Evolutionary conservation across 805 yeast species (phyloP).

Genomic region (Metschnikowia koreensis): DNA sequence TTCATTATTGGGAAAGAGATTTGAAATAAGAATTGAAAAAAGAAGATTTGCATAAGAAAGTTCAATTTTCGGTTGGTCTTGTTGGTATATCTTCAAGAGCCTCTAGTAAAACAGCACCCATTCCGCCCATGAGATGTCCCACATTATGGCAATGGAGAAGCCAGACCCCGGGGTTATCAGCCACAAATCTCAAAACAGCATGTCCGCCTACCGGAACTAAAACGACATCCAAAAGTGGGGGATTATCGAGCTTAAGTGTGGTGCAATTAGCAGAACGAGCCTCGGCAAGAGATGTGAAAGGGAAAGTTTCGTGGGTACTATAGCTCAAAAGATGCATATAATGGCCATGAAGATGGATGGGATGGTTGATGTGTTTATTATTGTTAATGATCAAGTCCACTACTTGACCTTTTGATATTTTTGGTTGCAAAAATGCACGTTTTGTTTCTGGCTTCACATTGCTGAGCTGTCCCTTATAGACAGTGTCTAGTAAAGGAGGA

Average conservation of each 20-base stretch:
- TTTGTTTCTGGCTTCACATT: background rate
- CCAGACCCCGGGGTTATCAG: conserved; percentile 34
- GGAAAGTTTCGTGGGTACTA: conserved; percentile 24
- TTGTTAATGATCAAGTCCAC: conserved; percentile 33
- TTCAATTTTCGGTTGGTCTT: background rate
- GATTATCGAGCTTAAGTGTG: conserved; percentile 19
- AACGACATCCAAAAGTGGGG: conserved; percentile 28
- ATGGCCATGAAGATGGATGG: conserved; percentile 38
- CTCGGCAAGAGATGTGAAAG: conserved; percentile 23
- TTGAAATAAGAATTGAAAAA: too few relatives aligned
- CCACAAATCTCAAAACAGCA: conserved; percentile 29
- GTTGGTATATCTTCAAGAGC: conserved; percentile 14
- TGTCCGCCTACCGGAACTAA: conserved; percentile 32
- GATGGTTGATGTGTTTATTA: conserved; percentile 29
- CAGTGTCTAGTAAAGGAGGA: conserved; percentile 18
- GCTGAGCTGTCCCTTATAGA: background rate
- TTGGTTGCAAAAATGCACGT: conserved; percentile 11
- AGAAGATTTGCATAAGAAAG: background rate
- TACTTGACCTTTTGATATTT: conserved; percentile 25
- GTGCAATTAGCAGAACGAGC: conserved; percentile 21
- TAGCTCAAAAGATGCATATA: conserved; percentile 28
- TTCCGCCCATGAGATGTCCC: conserved; percentile 34
- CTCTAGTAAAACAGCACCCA: conserved; percentile 24
- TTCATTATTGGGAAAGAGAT: too few relatives aligned
- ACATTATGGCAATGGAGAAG: conserved; percentile 35